Base-by-base conservation (phyloP, 2,329 filamentous ascomycete species). In the Ascosphaera acerosa region DNA sequence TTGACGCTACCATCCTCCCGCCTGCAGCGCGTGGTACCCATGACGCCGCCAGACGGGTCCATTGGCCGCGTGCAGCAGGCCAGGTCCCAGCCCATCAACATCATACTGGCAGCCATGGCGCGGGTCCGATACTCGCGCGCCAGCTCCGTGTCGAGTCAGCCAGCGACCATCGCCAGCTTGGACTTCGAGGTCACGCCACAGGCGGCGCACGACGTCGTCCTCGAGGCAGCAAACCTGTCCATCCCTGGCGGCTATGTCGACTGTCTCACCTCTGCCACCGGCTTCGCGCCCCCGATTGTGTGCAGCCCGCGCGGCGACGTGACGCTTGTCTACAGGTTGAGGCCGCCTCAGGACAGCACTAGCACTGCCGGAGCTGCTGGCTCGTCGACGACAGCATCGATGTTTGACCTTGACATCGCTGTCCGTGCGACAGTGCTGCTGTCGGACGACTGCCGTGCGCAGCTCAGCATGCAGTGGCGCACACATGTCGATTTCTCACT, bases 141-240 rank as follows among this genome's bases (percentile, higher is more conserved):
- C 14, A 54, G 51, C 34, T 46, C 51, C 2, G 52, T 48, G 19
- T 54, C 53, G 15, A 43, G 52, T 12, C 44, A 53, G 9, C 44
- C 62, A 6, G 57, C 55, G 6, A 55, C 61, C 1, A 51, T 66
- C 31, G 60, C 61, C 6, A 59, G 58, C 18, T 46, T 68, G 9
- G 62, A 66, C 39, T 51, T 67, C 27, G 64, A 68, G 42, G 52
- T 64, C 16, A 62, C 61, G 0, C 57, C 60, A 2, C 60, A 61
- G 33, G 45, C 62, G 14, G 53, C 50, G 15, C 59, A 59, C 38
- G 52, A 57, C 27, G 54, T 66, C 4, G 47, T 43, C 2, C 55
- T 70, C 29, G 51, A 61, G 10, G 52, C 55, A 25, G 51, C 62
- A 14, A 44, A 55, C 3, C 41, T 70, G 10, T 40, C 44, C 1